Evolutionary conservation across 2,329 filamentous ascomycete species (phyloP), one percentile per base, ranked within the genome.

Genomic region (Monilinia fructicola): DNA sequence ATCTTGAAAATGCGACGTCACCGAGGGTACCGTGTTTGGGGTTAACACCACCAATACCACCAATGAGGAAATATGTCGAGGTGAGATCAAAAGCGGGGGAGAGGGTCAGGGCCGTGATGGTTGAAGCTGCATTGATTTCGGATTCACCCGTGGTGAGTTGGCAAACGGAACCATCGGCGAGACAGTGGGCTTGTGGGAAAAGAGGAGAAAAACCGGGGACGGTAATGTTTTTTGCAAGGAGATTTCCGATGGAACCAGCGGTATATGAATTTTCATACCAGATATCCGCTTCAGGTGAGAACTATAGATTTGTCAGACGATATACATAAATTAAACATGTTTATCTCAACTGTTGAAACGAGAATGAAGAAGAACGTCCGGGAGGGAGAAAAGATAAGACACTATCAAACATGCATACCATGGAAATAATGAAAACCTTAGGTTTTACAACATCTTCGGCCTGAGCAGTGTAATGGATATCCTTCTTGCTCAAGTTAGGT

Each of bases 71-170:
- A 78, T 93, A 93, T 1, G 90, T 89, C 58, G 80, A 77, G 1
- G 78, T 82, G 16, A 93, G 81, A 77, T 92, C 82, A 76, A 93
- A 91, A 14, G 79, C 74, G 1, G 79, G 75, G 0, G 86, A 89
- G 18, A 88, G 81, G n/a, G 85, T 79, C 12, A 92, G 80, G 0
- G 90, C 85, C 56, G 83, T 83, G 68, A 90, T 82, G 0, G 87
- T 87, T 9, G 84, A 78, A 0, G 90, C 90, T 0, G 90, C 89
- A 74, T 93, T 93, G 79, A 93, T 91, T 77, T 92, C 89, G 12
- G 83, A 81, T 76, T 89, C 87, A 66, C 89, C 89, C 1, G 87
- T 85, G 11, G 86, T 86, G 55, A 91, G 72, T 74, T 92, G 89
- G 77, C 90, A 93, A 58, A 93, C 79, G 3, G 82, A 80, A 40